Percentiles rank a stretch among this genome's conserved stretches.
These are phyloP conservation scores for Calcarisporium arbuscula DNA, from an alignment of 2,329 filamentous ascomycete species.

Conservation along the genomic window DNA sequence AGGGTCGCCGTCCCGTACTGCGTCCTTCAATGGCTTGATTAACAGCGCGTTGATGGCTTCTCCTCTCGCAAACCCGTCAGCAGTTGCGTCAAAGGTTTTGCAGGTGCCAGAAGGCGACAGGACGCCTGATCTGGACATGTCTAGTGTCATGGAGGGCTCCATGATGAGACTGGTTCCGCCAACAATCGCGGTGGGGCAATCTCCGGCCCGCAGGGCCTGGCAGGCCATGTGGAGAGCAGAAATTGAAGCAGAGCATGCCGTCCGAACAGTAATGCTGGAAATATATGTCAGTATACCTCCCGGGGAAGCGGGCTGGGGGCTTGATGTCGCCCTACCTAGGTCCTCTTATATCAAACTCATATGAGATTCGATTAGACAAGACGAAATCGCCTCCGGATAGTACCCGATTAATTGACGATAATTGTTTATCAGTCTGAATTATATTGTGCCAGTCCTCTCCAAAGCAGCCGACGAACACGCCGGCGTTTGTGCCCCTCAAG, in stretches of 20 bases:
- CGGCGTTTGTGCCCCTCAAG: constrained; percentile 1
- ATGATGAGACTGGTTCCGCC: constrained; percentile 27
- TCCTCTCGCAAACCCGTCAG: constrained; percentile 26
- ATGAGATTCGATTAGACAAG: constrained; percentile 22
- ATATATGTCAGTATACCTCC: too few relatives aligned
- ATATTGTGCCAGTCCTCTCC: constrained; percentile 7
- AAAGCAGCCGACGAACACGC: constrained; percentile 5
- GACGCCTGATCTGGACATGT: constrained; percentile 12
- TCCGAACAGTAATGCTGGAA: constrained; percentile 13
- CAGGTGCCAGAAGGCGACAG: constrained; percentile 15
- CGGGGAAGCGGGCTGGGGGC: too few relatives aligned
- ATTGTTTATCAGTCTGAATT: constrained; percentile 1
- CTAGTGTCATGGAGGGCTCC: constrained; percentile 12
- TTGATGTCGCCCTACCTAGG: too few relatives aligned
- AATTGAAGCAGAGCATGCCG: constrained; percentile 29
- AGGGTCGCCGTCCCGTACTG: constrained; percentile 16
- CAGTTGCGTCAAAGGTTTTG: constrained; percentile 23
- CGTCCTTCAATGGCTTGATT: constrained; percentile 21
- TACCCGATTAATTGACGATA: background rate
- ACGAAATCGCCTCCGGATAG: constrained; percentile 15
- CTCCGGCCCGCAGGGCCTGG: constrained; percentile 22
- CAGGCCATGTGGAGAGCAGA: constrained; percentile 16
- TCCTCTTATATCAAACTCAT: constrained; percentile 21
- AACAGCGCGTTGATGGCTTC: constrained; percentile 22
- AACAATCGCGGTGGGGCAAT: constrained; percentile 27